A percentile compares a stretch with the other conserved stretches of the same genome.
Evolutionary conservation across 1,139 yeast species (phyloP).

Genomic region (Kurtzmaniella quercitrusa): DNA sequence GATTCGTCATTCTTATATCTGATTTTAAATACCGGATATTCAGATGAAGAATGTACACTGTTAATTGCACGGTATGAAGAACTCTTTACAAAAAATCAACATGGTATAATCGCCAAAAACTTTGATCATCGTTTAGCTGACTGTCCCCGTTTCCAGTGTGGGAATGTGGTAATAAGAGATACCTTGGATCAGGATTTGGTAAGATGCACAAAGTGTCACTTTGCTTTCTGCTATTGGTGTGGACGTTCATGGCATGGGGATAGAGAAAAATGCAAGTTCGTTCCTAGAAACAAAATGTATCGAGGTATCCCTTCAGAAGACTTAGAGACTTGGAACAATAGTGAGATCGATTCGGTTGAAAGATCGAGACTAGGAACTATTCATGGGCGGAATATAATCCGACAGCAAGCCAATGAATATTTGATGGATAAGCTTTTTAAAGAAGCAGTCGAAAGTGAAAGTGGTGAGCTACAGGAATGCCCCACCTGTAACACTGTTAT

Average conservation of each 20-base stretch:
- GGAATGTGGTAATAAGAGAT: slow-evolving; percentile 42
- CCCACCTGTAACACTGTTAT: slow-evolving; percentile 54
- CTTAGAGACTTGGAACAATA: slow-evolving; percentile 35
- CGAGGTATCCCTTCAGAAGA: slow-evolving; percentile 40
- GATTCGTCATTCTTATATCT: slow-evolving; percentile 24
- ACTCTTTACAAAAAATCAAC: slow-evolving; percentile 35
- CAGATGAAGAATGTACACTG: slow-evolving; percentile 13
- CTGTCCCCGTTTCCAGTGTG: slow-evolving; percentile 49
- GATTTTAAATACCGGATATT: slow-evolving; percentile 18
- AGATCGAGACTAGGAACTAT: slow-evolving; percentile 37
- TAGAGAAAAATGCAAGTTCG: slow-evolving; percentile 40
- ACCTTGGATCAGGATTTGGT: slow-evolving; percentile 51
- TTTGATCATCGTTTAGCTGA: slow-evolving; percentile 48
- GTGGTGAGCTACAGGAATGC: slow-evolving; percentile 43
- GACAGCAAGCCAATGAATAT: slow-evolving; percentile 41
- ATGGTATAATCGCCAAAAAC: slow-evolving; percentile 41
- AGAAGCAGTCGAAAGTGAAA: slow-evolving; percentile 37
- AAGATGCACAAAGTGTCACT: slow-evolving; percentile 48
- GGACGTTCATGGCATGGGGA: slow-evolving; percentile 66
- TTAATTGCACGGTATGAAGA: slow-evolving; percentile 34
- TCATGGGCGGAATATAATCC: slow-evolving; percentile 48
- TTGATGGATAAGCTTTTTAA: slow-evolving; percentile 47
- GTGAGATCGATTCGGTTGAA: slow-evolving; percentile 23
- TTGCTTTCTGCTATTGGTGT: slow-evolving; percentile 61
- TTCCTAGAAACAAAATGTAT: slow-evolving; percentile 20